These are phyloP conservation scores for Plasmodium gallinaceum DNA, from an alignment of 169 alveolate genomes.

Conservation along the genomic window DNA sequence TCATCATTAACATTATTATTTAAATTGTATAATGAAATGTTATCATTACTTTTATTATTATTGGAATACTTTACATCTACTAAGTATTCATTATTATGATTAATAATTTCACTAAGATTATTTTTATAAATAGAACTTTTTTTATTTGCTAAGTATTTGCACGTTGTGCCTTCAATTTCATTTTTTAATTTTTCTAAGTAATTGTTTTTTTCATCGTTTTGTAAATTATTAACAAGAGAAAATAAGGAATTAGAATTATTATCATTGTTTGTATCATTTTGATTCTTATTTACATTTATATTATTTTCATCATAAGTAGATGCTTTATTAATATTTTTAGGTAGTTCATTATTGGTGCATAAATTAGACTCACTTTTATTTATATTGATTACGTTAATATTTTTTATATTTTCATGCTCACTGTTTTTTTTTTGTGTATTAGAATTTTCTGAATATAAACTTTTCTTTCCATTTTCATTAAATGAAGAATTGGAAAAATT, in stretches of 20 bases:
- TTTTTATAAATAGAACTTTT: constrained; percentile 20
- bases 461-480: constrained; percentile 23
- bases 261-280: constrained; percentile 16
- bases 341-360: constrained; percentile 18
- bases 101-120: constrained; percentile 15
- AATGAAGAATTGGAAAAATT: constrained; percentile 14
- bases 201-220: constrained; percentile 10
- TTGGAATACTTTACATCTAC: constrained; percentile 10
- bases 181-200: constrained; percentile 37
- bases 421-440: constrained; percentile 23
- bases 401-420: constrained; percentile 15
- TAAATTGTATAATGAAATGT: constrained; percentile 27
- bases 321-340: constrained; percentile 13
- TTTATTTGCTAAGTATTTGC: constrained; percentile 15
- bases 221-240: constrained; percentile 20
- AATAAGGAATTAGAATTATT: constrained; percentile 16
- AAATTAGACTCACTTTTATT: constrained; percentile 23
- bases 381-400: constrained; percentile 6
- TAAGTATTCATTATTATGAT: constrained; percentile 26
- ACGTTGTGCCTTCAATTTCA: constrained; percentile 9
- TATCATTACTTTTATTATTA: constrained; percentile 18
- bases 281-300: constrained; percentile 26
- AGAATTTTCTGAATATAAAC: constrained; percentile 8
- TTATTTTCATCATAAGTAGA: constrained; percentile 25
- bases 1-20: constrained; percentile 19